Base-by-base conservation (phyloP, 192 early-diverging fungal species). In the Powellomyces hirtus region DNA sequence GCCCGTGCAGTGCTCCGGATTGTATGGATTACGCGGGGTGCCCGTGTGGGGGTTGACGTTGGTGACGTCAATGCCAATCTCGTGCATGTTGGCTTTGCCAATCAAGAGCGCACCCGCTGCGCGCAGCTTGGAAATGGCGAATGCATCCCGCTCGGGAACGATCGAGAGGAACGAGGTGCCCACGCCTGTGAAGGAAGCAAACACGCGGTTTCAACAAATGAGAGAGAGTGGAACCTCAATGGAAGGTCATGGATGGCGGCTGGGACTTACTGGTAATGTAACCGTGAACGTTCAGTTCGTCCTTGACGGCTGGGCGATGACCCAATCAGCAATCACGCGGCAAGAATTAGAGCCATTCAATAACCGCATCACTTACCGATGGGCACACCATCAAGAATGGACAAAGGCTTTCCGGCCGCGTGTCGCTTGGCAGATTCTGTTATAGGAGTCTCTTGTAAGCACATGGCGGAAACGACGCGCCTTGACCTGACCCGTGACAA, bases 1-100 rank as follows among this genome's bases (percentile, higher is more conserved):
- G 69, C 91, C 91, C 56, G 84, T 83, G 33, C 80, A 83, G 64
- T 83, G 81, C 10, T 58, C 50, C 18, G 38, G 5, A 38, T 82
- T 71, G 59, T 84, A 89, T 1, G 91, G 88, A 59, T 92, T 92
- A 10, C 78, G 75, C 6, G 88, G 83, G 1, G 83, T 86, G 18
- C 74, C 79, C 6, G 79, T 79, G 38, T 63, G 70, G 0, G 90
- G 83, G 62, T 92, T 90, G 46, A 82, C 76, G 67, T 73, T 82
- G n/a, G 83, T 89, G 31, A 87, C 76, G 38, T 84, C 84, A 35
- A 81, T 55, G 51, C 89, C 90, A 22, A 91, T 69, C 64, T 93
- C 91, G 53, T 90, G 83, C 91, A 93, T 93, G 30, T 76, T 79
- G 0, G 89, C 76, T 20, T 89, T 87, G 22, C 89, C 90, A 34